Evolutionary conservation across 306 rosid species (phyloP), one percentile per base, ranked within the genome.

Genomic region (Trifolium subterraneum): DNA sequence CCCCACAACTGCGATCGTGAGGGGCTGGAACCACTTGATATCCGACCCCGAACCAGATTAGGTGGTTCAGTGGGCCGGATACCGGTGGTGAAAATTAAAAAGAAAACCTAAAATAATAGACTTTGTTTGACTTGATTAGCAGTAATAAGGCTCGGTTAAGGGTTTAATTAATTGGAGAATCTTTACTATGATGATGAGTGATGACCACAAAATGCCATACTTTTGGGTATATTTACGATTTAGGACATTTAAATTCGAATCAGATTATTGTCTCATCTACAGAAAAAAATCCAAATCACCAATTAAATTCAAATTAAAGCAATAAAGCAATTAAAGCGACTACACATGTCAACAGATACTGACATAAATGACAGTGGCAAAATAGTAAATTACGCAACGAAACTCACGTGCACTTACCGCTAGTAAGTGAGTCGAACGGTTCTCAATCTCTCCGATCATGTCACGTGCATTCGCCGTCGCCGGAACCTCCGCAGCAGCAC

Each of bases 361-460:
- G 89, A 75, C 89, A 79, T 39, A n/a, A 71, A 73, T 73, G 33
- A 29, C 35, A 79, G 80, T 86, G 90, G 89, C 84, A 85, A 56
- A 66, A 63, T 22, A 23, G 97, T 50, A 84, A 84, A 88, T 78
- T 85, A 70, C 15, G 0, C 20, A 27, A 7, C 33, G 10, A 66
- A 68, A 48, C 62, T 68, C 78, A 79, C 84, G 68, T 38, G 44
- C 64, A 89, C 99, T 87, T 85, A 95, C 99, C 44, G 97, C 97
- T 69, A 88, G 85, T 75, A 95, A 71, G 78, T 95, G 86, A 52
- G 97, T 54, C 1, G 99, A 95, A n/a, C 99, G 98, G 83, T 95
- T 95, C 88, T 92, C 99, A n/a, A 95, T 95, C 89, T 95, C 99
- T 47, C 98, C 99, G 88, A 95, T 95, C 99, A 95, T 95, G 84